Percentiles rank a stretch among this genome's conserved stretches.
phyloP scores from a whole-genome alignment of 2,329 filamentous ascomycete genomes.

The Monosporascus sp. region DNA sequence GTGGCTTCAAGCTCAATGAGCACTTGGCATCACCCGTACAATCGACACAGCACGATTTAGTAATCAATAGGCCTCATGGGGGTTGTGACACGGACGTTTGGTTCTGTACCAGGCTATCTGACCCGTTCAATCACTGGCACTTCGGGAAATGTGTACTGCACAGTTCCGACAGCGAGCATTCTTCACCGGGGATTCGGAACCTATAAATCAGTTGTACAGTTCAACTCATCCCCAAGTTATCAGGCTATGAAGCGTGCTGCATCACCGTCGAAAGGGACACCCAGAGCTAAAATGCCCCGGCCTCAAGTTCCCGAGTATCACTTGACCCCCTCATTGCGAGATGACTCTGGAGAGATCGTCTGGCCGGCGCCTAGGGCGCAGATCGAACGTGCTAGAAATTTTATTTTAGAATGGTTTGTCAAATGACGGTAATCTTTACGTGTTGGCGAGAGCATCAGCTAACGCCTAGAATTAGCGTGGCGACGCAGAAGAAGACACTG shows the following conservation, averaged over 20 bases:
- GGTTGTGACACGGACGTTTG: neutral
- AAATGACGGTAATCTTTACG: neutral
- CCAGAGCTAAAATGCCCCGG: slow-evolving; percentile 22
- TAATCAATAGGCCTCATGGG: slow-evolving; percentile 3
- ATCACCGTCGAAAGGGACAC: slow-evolving; percentile 9
- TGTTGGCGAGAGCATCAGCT: neutral
- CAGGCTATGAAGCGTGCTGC: slow-evolving; percentile 23
- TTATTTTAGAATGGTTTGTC: slow-evolving; percentile 54
- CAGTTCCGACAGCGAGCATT: neutral
- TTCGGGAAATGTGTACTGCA: neutral
- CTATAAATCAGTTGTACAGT: neutral
- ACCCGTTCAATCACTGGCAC: neutral
- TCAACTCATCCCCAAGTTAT: neutral
- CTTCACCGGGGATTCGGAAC: neutral
- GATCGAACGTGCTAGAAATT: slow-evolving; percentile 48
- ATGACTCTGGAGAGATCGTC: slow-evolving; percentile 42
- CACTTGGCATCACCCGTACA: neutral
- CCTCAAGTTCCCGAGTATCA: slow-evolving; percentile 39
- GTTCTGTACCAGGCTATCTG: too few species aligned
- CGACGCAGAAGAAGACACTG: slow-evolving; percentile 45
- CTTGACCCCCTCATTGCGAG: slow-evolving; percentile 33
- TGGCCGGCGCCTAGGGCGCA: slow-evolving; percentile 59
- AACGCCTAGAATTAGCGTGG: slow-evolving; percentile 35
- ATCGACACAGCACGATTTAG: neutral
- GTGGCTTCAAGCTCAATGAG: neutral